Conservation (phyloP, 1,284 basidiomycete genomes). For the Chalciporus piperatoides region DNA sequence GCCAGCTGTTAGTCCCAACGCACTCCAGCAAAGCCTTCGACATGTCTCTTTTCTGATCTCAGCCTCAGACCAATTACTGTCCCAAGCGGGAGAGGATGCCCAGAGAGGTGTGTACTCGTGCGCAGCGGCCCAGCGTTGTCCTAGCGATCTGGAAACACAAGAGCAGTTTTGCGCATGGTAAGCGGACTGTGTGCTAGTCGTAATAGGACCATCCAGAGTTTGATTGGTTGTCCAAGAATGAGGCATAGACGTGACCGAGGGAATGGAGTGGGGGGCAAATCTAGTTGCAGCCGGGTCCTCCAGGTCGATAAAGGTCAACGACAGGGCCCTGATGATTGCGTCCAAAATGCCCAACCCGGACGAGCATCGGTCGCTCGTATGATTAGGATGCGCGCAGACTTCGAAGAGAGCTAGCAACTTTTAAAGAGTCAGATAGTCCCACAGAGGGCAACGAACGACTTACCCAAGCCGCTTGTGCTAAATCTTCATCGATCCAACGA, state of each 20-base stretch:
- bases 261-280: slow-evolving; percentile 44
- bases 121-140: slow-evolving; percentile 44
- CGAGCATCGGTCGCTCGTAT: slow-evolving; percentile 49
- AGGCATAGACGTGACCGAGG: slow-evolving; percentile 29
- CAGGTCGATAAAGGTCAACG: slow-evolving; percentile 47
- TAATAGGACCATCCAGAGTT: not conserved
- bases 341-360: slow-evolving; percentile 62
- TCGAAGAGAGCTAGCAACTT: slow-evolving; percentile 71
- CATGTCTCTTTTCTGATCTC: slow-evolving; percentile 69
- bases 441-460: slow-evolving; percentile 22
- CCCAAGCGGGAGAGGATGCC: slow-evolving; percentile 63
- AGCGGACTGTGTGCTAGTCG: not conserved
- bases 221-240: slow-evolving; percentile 10
- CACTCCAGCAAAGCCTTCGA: slow-evolving; percentile 70
- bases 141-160: slow-evolving; percentile 54
- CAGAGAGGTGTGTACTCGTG: slow-evolving; percentile 58
- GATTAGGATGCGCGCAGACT: slow-evolving; percentile 60
- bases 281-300: slow-evolving; percentile 40
- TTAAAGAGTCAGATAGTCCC: slow-evolving; percentile 8
- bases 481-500: slow-evolving; percentile 64
- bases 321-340: slow-evolving; percentile 58
- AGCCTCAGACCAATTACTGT: slow-evolving; percentile 49
- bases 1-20: slow-evolving; percentile 57
- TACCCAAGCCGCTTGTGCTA: slow-evolving; percentile 75
- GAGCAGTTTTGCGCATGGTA: slow-evolving; percentile 40